phyloP scores from a whole-genome alignment of 2,329 filamentous ascomycete genomes.

The Penicillium sp. region DNA sequence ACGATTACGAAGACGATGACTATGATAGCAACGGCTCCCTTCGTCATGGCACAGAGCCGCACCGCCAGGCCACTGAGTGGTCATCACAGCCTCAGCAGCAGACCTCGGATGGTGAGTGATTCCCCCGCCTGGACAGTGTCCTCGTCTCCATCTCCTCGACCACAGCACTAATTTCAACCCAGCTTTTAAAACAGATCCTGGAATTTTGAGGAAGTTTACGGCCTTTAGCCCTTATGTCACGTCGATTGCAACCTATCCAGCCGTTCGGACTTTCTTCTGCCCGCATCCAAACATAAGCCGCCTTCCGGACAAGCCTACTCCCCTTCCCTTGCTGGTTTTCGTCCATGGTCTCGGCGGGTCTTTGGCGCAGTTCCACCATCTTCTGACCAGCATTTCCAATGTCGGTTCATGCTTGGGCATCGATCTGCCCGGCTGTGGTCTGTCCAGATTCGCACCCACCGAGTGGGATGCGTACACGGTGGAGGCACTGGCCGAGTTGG shows the following conservation, averaged over 20 bases:
- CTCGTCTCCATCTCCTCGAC: not conserved
- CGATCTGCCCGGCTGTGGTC: conserved; percentile 84
- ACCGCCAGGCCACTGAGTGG: conserved; percentile 17
- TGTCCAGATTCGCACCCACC: conserved; percentile 66
- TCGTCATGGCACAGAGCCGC: conserved; percentile 21
- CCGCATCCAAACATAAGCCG: conserved; percentile 77
- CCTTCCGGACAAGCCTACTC: conserved; percentile 64
- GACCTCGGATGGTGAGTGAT: conserved; percentile 25
- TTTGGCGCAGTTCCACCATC: conserved; percentile 74
- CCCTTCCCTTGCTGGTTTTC: conserved; percentile 80
- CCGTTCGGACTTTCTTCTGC: conserved; percentile 75
- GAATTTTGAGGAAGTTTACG: conserved; percentile 73
- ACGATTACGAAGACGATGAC: conserved; percentile 34
- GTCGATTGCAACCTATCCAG: conserved; percentile 61
- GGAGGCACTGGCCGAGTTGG: conserved; percentile 66
- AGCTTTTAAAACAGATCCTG: conserved; percentile 58
- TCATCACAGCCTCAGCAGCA: conserved; percentile 23
- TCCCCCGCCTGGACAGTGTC: not conserved
- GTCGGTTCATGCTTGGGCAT: conserved; percentile 79
- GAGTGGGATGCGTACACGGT: conserved; percentile 74
- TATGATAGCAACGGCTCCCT: conserved; percentile 31
- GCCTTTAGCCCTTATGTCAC: conserved; percentile 67
- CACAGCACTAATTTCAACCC: not conserved
- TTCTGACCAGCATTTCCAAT: conserved; percentile 75
- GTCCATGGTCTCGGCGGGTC: conserved; percentile 92